Evolutionary conservation across 495 filamentous ascomycete genomes (phyloP).

Genomic region (Diplogelasinospora grovesii): DNA sequence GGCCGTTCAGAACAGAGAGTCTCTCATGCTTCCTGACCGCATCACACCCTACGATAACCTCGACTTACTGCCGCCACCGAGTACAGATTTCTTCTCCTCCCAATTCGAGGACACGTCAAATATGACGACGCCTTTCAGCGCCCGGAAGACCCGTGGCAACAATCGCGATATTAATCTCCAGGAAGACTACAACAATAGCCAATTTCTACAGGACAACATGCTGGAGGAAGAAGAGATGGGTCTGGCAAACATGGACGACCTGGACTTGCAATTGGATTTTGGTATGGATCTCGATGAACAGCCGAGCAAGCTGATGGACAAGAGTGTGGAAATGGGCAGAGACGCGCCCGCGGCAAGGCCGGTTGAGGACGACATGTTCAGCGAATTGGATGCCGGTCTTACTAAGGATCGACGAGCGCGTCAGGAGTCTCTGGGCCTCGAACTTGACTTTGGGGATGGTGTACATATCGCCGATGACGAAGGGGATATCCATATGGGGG

Average conservation of each 20-base stretch:
- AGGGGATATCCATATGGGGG: slow-evolving; percentile 55
- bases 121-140: slow-evolving; percentile 46
- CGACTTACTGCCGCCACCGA: slow-evolving; percentile 55
- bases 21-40: slow-evolving; percentile 75
- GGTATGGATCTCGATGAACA: slow-evolving; percentile 48
- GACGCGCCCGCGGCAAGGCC: slow-evolving; percentile 60
- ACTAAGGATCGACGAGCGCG: slow-evolving; percentile 39
- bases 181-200: slow-evolving; percentile 55
- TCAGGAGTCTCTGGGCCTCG: slow-evolving; percentile 38
- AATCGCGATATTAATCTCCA: slow-evolving; percentile 59
- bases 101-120: slow-evolving; percentile 54
- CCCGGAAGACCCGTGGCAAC: slow-evolving; percentile 42
- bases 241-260: slow-evolving; percentile 47
- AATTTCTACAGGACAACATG: slow-evolving; percentile 60
- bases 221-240: slow-evolving; percentile 47
- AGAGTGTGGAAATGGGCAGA: slow-evolving; percentile 79
- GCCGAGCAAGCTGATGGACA: slow-evolving; percentile 38
- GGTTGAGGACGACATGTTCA: slow-evolving; percentile 66
- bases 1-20: slow-evolving; percentile 56
- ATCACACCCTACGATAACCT: slow-evolving; percentile 87
- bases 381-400: slow-evolving; percentile 50
- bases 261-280: slow-evolving; percentile 54
- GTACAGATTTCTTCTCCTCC: slow-evolving; percentile 66
- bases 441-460: slow-evolving; percentile 44
- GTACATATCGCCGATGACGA: slow-evolving; percentile 51